Evolutionary conservation across 176 grass and related monocot species (phyloP).

Genomic region (Oryza glumipatula): DNA sequence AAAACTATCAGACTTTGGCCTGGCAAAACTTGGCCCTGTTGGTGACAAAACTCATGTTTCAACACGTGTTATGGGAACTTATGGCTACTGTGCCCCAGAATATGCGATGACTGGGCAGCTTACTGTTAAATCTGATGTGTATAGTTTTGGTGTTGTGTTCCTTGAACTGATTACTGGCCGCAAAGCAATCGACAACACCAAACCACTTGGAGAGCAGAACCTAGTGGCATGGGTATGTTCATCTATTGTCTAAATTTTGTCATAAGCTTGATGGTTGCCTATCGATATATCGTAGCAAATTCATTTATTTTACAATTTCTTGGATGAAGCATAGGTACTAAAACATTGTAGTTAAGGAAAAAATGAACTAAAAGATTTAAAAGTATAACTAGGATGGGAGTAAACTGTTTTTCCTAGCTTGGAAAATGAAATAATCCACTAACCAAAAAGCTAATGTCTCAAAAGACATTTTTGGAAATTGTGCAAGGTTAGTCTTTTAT

Average conservation of each 20-base stretch:
- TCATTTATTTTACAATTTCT: constrained; percentile 8
- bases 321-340: background rate
- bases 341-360: background rate
- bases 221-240: constrained; percentile 87
- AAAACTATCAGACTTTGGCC: constrained; percentile 88
- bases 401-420: constrained; percentile 21
- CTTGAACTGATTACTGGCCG: constrained; percentile 90
- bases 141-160: constrained; percentile 93
- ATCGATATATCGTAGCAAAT: constrained; percentile 2
- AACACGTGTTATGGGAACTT: constrained; percentile 91
- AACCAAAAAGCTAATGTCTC: constrained; percentile 6
- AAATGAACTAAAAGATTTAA: background rate
- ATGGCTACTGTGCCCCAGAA: constrained; percentile 91
- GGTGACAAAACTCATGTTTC: constrained; percentile 96
- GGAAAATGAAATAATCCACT: constrained; percentile 32
- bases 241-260: constrained; percentile 37
- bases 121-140: constrained; percentile 90
- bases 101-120: constrained; percentile 95
- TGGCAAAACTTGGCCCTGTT: constrained; percentile 89
- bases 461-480: constrained; percentile 6
- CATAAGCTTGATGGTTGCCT: background rate
- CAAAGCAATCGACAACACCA: constrained; percentile 86
- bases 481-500: background rate
- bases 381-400: constrained; percentile 13
- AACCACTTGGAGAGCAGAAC: constrained; percentile 75